Evolutionary conservation across 2,329 filamentous ascomycete species (phyloP).

Genomic region (Neonectria coccinea): DNA sequence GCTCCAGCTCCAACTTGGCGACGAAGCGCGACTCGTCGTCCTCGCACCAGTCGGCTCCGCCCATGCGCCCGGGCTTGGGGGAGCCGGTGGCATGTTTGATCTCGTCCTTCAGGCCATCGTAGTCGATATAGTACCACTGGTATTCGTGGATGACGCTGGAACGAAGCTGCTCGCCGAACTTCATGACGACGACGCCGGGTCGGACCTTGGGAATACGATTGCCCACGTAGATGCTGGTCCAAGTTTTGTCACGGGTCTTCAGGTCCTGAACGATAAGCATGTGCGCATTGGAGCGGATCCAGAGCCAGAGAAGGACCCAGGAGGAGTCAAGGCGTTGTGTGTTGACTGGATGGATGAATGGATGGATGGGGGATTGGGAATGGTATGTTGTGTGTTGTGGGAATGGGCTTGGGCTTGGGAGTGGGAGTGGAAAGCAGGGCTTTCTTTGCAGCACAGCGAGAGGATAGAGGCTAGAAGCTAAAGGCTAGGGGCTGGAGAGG

Average conservation of each 20-base stretch:
- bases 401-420: not conserved
- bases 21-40: conserved; percentile 94
- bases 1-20: conserved; percentile 84
- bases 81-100: conserved; percentile 79
- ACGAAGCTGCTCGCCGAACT: conserved; percentile 96
- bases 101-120: conserved; percentile 90
- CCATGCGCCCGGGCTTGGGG: conserved; percentile 54
- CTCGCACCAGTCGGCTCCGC: conserved; percentile 81
- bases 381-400: not conserved
- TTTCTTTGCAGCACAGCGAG: not conserved
- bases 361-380: not conserved
- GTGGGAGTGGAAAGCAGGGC: not conserved
- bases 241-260: conserved; percentile 56
- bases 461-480: not conserved
- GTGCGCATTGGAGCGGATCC: conserved; percentile 41
- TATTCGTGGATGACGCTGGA: conserved; percentile 97
- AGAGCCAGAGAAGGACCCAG: conserved; percentile 20
- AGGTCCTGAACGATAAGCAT: conserved; percentile 68
- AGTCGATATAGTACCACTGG: conserved; percentile 98
- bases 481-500: not conserved
- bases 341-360: not conserved
- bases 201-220: conserved; percentile 50
- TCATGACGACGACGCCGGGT: conserved; percentile 72
- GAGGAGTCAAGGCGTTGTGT: not conserved
- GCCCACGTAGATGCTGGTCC: conserved; percentile 52